These are phyloP conservation scores for Aspergillus arachidicola DNA, from an alignment of 2,329 filamentous ascomycete species.

Conservation along the genomic window DNA sequence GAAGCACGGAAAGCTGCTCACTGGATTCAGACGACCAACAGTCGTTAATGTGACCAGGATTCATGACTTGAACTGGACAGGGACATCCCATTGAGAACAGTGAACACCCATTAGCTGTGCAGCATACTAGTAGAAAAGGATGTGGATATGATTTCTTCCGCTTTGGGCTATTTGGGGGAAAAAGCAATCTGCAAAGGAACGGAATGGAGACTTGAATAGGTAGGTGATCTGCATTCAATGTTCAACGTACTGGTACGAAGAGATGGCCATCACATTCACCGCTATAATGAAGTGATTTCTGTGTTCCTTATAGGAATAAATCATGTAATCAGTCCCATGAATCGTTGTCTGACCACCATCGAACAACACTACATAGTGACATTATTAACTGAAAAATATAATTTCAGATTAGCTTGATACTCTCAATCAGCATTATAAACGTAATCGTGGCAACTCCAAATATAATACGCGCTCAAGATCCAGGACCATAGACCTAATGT, in stretches of 20 bases:
- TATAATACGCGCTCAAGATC: background rate
- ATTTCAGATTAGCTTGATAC: background rate
- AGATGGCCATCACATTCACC: background rate
- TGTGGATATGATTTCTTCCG: background rate
- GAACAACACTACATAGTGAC: background rate
- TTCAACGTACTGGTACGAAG: background rate
- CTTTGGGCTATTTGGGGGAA: background rate
- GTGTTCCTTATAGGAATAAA: background rate
- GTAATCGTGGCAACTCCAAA: background rate
- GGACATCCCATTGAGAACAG: background rate
- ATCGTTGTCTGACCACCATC: too few species aligned
- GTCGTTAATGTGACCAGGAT: background rate
- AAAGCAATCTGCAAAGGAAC: background rate
- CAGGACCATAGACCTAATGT: background rate
- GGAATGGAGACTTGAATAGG: background rate
- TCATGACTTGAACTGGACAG: background rate
- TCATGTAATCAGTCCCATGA: too few species aligned
- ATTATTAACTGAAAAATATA: background rate
- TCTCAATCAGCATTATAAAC: background rate
- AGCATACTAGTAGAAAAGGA: background rate
- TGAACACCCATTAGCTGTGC: background rate
- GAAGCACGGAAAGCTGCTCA: background rate
- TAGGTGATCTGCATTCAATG: background rate
- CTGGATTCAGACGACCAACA: background rate
- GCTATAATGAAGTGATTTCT: background rate